Base-by-base conservation (phyloP, 371 early-diverging fungal species). In the Zancudomyces culisetae region DNA sequence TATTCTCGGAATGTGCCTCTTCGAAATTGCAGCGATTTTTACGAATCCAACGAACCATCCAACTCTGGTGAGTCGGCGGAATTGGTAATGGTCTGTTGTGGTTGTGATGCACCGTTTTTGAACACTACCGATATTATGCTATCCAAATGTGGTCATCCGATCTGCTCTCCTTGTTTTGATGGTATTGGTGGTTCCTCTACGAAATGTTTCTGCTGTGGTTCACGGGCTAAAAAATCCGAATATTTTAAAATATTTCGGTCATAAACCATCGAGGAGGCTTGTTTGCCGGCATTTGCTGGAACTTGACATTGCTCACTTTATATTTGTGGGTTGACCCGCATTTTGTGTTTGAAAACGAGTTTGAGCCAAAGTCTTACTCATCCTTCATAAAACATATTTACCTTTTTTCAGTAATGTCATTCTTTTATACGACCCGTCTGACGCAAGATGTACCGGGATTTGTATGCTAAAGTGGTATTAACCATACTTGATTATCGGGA, bases 191-290 rank as follows among this genome's bases (percentile, higher is more conserved):
- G n/a, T 8, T 27, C n/a, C 23, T 20, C 27, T 3, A 8, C 10
- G 2, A 24, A 27, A n/a, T 48, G 48, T 26, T 27, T 27, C 8
- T 4, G 4, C 6, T 48, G 48, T n/a, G 27, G 48, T 13, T 26
- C 24, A n/a, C 15, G 48, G 29, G 27, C n/a, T 29, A 13, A 27
- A 15, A 48, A 24, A n/a, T n/a, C 24, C 48, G 27, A 48, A 27
- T 48, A 23, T n/a, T 23, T 48, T 27, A 48, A 27, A 48, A 27
- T 48, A 24, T 48, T 48, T n/a, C 48, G 26, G 18, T 48, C 48
- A 4, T 48, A 48, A n/a, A n/a, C n/a, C n/a, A n/a, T n/a, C n/a
- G n/a, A n/a, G n/a, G n/a, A n/a, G n/a, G n/a, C n/a, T n/a, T n/a
- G n/a, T n/a, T n/a, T n/a, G n/a, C n/a, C n/a, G n/a, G n/a, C n/a